Evolutionary conservation across 139 green algal species (phyloP).

Genomic region (Chlorella sp.): DNA sequence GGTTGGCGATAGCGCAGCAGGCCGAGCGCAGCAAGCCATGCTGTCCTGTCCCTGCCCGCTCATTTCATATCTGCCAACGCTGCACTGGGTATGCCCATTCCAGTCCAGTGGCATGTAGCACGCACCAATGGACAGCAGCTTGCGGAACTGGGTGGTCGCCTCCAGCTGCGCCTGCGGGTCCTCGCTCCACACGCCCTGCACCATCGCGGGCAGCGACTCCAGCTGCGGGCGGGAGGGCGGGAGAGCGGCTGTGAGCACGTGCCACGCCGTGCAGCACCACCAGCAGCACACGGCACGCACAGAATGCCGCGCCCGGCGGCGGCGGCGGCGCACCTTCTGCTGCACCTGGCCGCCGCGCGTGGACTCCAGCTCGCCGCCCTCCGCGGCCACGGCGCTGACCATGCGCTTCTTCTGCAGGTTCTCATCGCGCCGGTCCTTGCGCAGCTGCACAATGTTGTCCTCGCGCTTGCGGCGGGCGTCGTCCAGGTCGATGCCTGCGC

Average conservation of each 20-base stretch:
- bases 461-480: conserved; percentile 95
- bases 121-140: conserved; percentile 97
- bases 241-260: neutral
- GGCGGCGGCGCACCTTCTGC: conserved; percentile 50
- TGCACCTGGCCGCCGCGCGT: conserved; percentile 37
- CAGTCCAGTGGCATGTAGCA: neutral
- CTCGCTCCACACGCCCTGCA: conserved; percentile 87
- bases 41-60: too few species aligned
- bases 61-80: too few species aligned
- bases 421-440: conserved; percentile 98
- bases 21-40: too few species aligned
- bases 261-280: neutral
- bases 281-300: neutral
- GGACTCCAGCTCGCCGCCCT: conserved; percentile 50
- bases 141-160: conserved; percentile 96
- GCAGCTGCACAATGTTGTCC: conserved; percentile 96
- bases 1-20: neutral
- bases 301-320: neutral
- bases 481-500: conserved; percentile 86
- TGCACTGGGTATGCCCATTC: too few species aligned
- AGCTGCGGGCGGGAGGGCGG: conserved; percentile 68
- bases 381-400: conserved; percentile 51
- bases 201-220: conserved; percentile 95
- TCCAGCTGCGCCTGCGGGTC: conserved; percentile 92
- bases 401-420: conserved; percentile 97